Percentiles rank a stretch among this genome's conserved stretches.
Evolutionary conservation across 371 early-diverging fungal species (phyloP).

Genomic region (Apophysomyces ossiformis): DNA sequence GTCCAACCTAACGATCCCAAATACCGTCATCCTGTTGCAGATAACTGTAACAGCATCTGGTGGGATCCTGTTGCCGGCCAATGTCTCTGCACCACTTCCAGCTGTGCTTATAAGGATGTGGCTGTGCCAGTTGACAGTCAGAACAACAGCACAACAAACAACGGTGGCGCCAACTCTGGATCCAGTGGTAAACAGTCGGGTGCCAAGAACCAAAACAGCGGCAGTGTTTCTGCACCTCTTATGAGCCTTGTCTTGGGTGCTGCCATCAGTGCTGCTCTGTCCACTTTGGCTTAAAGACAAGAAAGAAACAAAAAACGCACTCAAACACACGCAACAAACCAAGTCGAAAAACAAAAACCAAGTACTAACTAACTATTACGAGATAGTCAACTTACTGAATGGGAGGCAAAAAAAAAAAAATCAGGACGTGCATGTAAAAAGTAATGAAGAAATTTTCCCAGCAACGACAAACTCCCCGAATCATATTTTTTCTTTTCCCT

Average conservation of each 20-base stretch:
- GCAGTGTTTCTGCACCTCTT: conserved; percentile 10
- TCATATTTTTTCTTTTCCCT: not conserved
- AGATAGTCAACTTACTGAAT: not conserved
- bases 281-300: not conserved
- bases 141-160: conserved; percentile 16
- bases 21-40: conserved; percentile 61
- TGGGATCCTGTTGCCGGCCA: conserved; percentile 73
- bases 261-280: not conserved
- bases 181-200: not conserved
- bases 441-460: no score
- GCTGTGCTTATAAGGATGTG: conserved; percentile 58
- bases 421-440: no score
- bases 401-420: not conserved
- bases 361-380: no score
- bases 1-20: conserved; percentile 43
- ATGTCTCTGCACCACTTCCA: conserved; percentile 55
- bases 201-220: conserved; percentile 7
- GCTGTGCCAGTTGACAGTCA: conserved; percentile 45
- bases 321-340: not conserved
- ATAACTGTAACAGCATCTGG: conserved; percentile 72
- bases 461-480: no score
- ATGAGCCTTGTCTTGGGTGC: conserved; percentile 11
- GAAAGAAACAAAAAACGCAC: not conserved
- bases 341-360: no score
- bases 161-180: conserved; percentile 14